Conservation (phyloP, 164 flowering plant species). For the Kingdonia uniflora region DNA sequence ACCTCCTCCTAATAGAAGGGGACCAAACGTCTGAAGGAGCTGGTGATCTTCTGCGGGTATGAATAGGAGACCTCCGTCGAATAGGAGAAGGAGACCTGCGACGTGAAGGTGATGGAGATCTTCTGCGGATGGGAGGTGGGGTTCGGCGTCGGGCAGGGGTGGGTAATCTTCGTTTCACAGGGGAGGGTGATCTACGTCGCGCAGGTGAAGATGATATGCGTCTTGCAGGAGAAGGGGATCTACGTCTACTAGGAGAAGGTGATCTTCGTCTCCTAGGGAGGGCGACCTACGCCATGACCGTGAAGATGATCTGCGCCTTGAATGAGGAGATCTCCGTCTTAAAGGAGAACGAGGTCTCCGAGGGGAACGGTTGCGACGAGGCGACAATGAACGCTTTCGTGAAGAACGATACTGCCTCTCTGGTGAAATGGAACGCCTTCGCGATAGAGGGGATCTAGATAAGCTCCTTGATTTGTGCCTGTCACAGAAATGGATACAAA, state of each 20-base stretch:
- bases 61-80: slow-evolving; percentile 19
- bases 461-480: slow-evolving; percentile 48
- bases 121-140: slow-evolving; percentile 18
- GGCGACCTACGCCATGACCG: slow-evolving; percentile 16
- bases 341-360: slow-evolving; percentile 39
- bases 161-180: slow-evolving; percentile 20
- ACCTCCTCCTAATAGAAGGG: slow-evolving; percentile 7
- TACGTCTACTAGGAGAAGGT: slow-evolving; percentile 20
- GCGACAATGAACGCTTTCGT: slow-evolving; percentile 41
- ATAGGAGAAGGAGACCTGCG: slow-evolving; percentile 26
- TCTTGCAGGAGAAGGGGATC: slow-evolving; percentile 29
- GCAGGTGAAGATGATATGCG: slow-evolving; percentile 19
- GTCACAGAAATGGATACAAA: slow-evolving; percentile 20
- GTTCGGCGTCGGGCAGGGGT: slow-evolving; percentile 21
- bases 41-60: slow-evolving; percentile 15
- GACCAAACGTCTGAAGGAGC: slow-evolving; percentile 15
- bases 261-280: slow-evolving; percentile 24
- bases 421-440: slow-evolving; percentile 40
- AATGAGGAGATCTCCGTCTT: slow-evolving; percentile 29
- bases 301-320: slow-evolving; percentile 23
- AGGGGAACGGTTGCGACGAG: slow-evolving; percentile 38
- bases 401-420: slow-evolving; percentile 33
- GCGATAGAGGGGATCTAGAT: slow-evolving; percentile 49
- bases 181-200: slow-evolving; percentile 25
- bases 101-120: slow-evolving; percentile 20